A percentile compares a stretch with the other conserved stretches of the same genome.
phyloP scores from a whole-genome alignment of 108 stramenopile genomes.

The Poteriospumella lacustris region DNA sequence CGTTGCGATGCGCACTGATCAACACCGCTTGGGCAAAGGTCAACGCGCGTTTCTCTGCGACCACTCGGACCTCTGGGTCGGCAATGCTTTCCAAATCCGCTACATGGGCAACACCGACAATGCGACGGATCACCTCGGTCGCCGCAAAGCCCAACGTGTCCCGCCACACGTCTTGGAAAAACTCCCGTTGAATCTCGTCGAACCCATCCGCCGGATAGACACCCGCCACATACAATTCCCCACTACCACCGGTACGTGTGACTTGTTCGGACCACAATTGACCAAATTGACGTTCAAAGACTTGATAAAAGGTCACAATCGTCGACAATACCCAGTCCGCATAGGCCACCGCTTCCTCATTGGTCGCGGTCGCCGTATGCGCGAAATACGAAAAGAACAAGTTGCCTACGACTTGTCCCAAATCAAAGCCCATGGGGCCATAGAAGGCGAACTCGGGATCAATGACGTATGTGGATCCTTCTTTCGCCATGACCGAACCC shows the following conservation, averaged over 20 bases:
- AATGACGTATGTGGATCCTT: slow-evolving; percentile 51
- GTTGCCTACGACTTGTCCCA: slow-evolving; percentile 51
- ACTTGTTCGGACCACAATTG: slow-evolving; percentile 43
- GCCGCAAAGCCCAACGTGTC: slow-evolving; percentile 57
- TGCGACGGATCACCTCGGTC: slow-evolving; percentile 53
- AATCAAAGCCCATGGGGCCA: slow-evolving; percentile 61
- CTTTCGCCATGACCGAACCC: slow-evolving; percentile 54
- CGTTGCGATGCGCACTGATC: too few species aligned
- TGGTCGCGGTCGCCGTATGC: slow-evolving; percentile 37
- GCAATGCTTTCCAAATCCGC: slow-evolving; percentile 55
- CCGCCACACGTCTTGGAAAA: slow-evolving; percentile 42
- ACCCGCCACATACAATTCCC: neutral
- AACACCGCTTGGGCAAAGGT: neutral
- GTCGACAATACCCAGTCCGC: slow-evolving; percentile 50
- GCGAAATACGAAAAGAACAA: slow-evolving; percentile 49
- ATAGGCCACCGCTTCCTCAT: slow-evolving; percentile 33
- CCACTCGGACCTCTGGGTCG: slow-evolving; percentile 45
- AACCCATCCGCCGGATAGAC: neutral
- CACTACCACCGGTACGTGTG: neutral
- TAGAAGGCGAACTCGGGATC: slow-evolving; percentile 64
- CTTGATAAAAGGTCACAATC: slow-evolving; percentile 32
- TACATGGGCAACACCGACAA: slow-evolving; percentile 59
- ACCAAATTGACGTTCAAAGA: slow-evolving; percentile 38
- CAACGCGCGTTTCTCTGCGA: slow-evolving; percentile 1
- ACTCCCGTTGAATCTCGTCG: too few species aligned